phyloP scores from a whole-genome alignment of 768 basidiomycete species.

The Russula earlei region DNA sequence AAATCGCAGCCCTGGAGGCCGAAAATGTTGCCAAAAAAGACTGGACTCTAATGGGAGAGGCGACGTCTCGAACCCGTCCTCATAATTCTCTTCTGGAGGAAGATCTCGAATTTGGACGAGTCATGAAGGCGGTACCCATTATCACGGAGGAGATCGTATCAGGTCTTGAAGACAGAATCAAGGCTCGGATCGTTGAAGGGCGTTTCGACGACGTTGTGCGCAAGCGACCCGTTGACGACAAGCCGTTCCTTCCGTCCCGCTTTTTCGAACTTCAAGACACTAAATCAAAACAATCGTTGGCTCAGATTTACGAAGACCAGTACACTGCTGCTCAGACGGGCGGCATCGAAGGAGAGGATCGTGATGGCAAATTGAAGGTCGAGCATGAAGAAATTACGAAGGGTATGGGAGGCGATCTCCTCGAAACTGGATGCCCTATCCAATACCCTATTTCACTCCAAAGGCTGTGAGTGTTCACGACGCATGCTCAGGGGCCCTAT shows the following conservation, averaged over 20 bases:
- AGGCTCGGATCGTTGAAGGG: conserved; percentile 73
- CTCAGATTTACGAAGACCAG: conserved; percentile 93
- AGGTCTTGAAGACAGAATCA: conserved; percentile 83
- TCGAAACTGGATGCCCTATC: conserved; percentile 87
- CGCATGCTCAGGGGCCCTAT: conserved; percentile 16
- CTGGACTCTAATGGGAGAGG: conserved; percentile 92
- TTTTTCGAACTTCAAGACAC: conserved; percentile 84
- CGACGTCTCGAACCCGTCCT: conserved; percentile 70
- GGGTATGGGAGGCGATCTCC: conserved; percentile 77
- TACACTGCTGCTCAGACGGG: conserved; percentile 62
- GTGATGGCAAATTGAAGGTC: conserved; percentile 80
- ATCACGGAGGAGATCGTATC: conserved; percentile 84
- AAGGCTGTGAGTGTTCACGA: conserved; percentile 55
- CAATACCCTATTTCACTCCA: conserved; percentile 91
- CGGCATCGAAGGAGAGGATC: conserved; percentile 51
- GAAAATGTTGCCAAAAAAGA: conserved; percentile 85
- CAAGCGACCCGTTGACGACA: conserved; percentile 66
- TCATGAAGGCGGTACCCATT: conserved; percentile 76
- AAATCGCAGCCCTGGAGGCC: conserved; percentile 74
- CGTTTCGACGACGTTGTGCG: conserved; percentile 90
- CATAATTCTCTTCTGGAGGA: conserved; percentile 89
- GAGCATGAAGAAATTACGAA: conserved; percentile 85
- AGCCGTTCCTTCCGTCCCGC: conserved; percentile 85
- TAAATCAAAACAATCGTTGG: conserved; percentile 81
- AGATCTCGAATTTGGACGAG: conserved; percentile 90